Evolutionary conservation across 1,284 basidiomycete genomes (phyloP).

Genomic region (Ceratobasidium papillatum): DNA sequence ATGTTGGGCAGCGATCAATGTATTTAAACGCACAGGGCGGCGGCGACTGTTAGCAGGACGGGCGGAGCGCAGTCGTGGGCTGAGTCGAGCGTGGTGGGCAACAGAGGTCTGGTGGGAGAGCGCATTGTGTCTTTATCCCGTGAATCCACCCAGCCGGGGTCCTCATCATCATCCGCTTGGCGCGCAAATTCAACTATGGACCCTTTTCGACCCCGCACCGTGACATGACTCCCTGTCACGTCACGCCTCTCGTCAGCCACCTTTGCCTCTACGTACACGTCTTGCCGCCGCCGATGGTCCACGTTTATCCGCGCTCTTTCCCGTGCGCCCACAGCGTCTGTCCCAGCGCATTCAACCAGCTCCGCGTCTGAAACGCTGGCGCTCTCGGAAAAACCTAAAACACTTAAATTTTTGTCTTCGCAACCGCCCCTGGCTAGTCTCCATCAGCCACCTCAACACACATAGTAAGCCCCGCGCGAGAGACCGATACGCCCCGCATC

Average conservation of each 20-base stretch:
- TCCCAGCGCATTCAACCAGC: neutral
- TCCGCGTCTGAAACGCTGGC: neutral
- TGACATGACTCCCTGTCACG: neutral
- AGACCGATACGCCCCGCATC: neutral
- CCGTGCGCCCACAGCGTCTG: neutral
- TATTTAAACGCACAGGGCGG: neutral
- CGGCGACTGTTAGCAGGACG: neutral
- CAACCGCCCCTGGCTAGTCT: slow-evolving; percentile 19
- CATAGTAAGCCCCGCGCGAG: neutral
- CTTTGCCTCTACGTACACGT: neutral
- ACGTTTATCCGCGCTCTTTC: neutral
- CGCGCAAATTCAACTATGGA: slow-evolving; percentile 13
- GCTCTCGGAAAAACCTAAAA: slow-evolving; percentile 24
- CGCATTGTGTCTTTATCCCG: slow-evolving; percentile 13
- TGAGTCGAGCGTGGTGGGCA: slow-evolving; percentile 24
- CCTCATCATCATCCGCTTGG: slow-evolving; percentile 12
- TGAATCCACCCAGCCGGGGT: slow-evolving; percentile 22
- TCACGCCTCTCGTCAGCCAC: slow-evolving; percentile 5
- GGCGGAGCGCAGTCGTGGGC: neutral
- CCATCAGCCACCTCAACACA: neutral
- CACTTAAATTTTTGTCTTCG: slow-evolving; percentile 22
- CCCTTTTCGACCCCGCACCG: slow-evolving; percentile 8
- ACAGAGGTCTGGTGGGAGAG: slow-evolving; percentile 28
- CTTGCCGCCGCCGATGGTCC: neutral
- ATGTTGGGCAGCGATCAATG: neutral